These are phyloP conservation scores for Umbelopsis sp. DNA, from an alignment of 192 early-diverging fungal species.

Conservation along the genomic window DNA sequence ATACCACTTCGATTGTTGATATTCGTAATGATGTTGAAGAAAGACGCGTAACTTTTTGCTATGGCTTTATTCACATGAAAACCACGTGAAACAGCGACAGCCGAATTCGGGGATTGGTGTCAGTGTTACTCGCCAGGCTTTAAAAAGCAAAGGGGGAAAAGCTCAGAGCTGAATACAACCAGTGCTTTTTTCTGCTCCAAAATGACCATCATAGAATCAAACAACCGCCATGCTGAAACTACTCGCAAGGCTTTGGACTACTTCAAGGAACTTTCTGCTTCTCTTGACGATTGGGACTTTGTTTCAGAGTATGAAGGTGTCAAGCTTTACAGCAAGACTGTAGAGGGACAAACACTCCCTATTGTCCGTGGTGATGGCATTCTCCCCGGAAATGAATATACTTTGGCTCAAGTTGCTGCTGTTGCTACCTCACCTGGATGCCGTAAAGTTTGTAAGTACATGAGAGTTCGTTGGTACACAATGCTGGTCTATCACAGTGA, in stretches of 20 bases:
- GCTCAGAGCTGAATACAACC: neutral
- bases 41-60: no score
- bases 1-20: no score
- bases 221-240: constrained; percentile 42
- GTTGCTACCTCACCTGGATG: constrained; percentile 47
- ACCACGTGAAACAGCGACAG: neutral
- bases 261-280: constrained; percentile 48
- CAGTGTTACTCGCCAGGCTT: neutral
- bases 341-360: constrained; percentile 42
- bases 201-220: constrained; percentile 29
- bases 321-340: constrained; percentile 47
- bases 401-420: constrained; percentile 44
- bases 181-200: neutral
- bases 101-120: constrained; percentile 2
- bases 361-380: constrained; percentile 53
- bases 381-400: constrained; percentile 42
- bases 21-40: no score
- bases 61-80: neutral
- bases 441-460: constrained; percentile 45
- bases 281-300: constrained; percentile 50
- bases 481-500: no score
- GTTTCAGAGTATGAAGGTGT: constrained; percentile 45
- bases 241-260: constrained; percentile 25
- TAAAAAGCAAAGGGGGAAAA: neutral
- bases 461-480: neutral